phyloP scores from a whole-genome alignment of 768 basidiomycete species.

The Serendipita sp. region DNA sequence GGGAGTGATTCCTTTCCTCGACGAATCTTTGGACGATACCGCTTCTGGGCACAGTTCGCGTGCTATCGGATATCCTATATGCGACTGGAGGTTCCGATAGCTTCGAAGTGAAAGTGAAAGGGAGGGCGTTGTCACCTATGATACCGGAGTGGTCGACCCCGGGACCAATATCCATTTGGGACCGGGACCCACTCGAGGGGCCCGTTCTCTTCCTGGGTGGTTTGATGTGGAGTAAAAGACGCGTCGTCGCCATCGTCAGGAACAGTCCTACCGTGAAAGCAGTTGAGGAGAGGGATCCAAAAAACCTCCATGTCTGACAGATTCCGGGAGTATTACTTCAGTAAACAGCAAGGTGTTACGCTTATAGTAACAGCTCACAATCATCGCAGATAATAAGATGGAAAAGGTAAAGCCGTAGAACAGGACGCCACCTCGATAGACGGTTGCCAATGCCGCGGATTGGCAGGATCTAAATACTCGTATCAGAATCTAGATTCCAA shows the following conservation, averaged over 20 bases:
- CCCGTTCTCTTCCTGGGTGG: neutral
- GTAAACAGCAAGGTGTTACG: too few relatives aligned
- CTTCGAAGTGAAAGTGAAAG: neutral
- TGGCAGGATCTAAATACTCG: neutral
- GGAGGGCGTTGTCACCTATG: neutral
- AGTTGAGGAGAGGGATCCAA: neutral
- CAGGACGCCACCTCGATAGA: neutral
- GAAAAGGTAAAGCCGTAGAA: neutral
- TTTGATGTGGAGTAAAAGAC: neutral
- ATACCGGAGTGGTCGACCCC: neutral
- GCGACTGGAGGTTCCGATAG: neutral
- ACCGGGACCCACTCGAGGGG: neutral
- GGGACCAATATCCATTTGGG: neutral
- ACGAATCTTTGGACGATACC: neutral
- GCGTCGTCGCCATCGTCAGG: neutral
- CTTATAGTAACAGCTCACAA: neutral
- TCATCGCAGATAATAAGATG: neutral
- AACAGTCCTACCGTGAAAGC: neutral
- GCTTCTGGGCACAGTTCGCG: neutral
- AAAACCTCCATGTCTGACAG: neutral
- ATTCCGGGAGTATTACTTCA: neutral
- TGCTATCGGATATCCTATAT: neutral
- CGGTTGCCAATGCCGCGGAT: neutral
- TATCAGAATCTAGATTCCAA: neutral
- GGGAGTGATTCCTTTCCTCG: neutral